Conservation (phyloP, 2,329 filamentous ascomycete genomes). For the Colletotrichum gigasporum region DNA sequence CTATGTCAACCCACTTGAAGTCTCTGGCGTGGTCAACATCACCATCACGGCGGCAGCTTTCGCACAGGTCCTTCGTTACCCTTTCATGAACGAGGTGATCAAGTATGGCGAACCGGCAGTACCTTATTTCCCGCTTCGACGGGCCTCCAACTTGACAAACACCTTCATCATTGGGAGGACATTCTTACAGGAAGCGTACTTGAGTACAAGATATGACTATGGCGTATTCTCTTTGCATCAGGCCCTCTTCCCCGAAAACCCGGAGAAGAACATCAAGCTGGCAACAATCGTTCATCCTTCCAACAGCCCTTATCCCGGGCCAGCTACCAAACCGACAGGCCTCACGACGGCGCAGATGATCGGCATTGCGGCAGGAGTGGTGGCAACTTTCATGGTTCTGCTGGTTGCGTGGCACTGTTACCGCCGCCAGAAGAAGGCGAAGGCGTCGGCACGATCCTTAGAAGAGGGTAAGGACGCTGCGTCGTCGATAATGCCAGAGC, state of each 20-base stretch:
- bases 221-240: conserved; percentile 64
- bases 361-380: conserved; percentile 56
- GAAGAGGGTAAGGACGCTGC: conserved; percentile 49
- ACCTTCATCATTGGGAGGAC: conserved; percentile 70
- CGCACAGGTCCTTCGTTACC: conserved; percentile 59
- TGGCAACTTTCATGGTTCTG: conserved; percentile 41
- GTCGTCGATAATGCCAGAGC: conserved; percentile 44
- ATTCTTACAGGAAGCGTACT: conserved; percentile 76
- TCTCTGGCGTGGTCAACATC: conserved; percentile 64
- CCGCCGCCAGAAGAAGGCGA: conserved; percentile 45
- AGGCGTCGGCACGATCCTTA: conserved; percentile 26
- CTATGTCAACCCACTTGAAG: conserved; percentile 58
- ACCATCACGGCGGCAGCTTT: conserved; percentile 63
- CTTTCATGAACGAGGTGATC: conserved; percentile 55
- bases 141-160: conserved; percentile 57
- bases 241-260: conserved; percentile 59
- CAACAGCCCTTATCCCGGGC: conserved; percentile 58
- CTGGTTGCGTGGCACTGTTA: conserved; percentile 42
- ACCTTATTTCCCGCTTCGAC: conserved; percentile 74
- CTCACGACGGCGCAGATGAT: conserved; percentile 53
- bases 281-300: conserved; percentile 51
- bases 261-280: conserved; percentile 50
- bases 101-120: conserved; percentile 54
- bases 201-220: conserved; percentile 66
- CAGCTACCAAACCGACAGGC: conserved; percentile 36